A percentile compares a stretch with the other conserved stretches of the same genome.
Evolutionary conservation across 2,329 filamentous ascomycete genomes (phyloP).

Genomic region (Coleophoma eucalyptorum): DNA sequence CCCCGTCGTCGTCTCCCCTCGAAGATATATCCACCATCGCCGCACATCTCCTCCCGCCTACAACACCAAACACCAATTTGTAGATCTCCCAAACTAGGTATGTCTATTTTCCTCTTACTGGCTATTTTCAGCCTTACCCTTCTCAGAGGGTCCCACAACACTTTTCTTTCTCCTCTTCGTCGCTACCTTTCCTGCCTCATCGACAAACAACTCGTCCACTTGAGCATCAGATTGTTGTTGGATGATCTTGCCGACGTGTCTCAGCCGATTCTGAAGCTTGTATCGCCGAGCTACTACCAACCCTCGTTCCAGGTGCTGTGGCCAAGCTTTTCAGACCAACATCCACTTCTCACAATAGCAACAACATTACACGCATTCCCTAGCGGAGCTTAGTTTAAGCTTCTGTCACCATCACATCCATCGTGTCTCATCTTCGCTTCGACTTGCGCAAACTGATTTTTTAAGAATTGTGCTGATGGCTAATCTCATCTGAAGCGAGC

Average conservation of each 20-base stretch:
- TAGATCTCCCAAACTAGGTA: neutral
- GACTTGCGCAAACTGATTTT: conserved; percentile 8
- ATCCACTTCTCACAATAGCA: neutral
- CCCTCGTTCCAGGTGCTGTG: neutral
- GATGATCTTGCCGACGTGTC: neutral
- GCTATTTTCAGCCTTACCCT: neutral
- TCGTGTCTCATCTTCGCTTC: conserved; percentile 20
- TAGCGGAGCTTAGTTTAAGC: conserved; percentile 15
- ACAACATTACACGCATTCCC: neutral
- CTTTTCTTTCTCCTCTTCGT: neutral
- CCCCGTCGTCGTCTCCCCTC: no score
- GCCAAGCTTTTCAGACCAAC: neutral
- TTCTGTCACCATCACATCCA: conserved; percentile 24
- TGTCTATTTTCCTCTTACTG: neutral
- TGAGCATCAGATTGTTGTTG: neutral
- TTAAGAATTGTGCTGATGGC: conserved; percentile 12
- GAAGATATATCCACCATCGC: no score
- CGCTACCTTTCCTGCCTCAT: neutral
- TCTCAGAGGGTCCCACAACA: neutral
- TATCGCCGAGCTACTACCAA: neutral
- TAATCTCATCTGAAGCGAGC: conserved; percentile 25
- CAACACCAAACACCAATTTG: neutral
- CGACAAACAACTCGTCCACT: neutral
- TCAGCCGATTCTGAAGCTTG: neutral
- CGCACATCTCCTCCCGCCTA: neutral